Conservation (phyloP, 1,139 yeast species). For the Taphrina sp. region DNA sequence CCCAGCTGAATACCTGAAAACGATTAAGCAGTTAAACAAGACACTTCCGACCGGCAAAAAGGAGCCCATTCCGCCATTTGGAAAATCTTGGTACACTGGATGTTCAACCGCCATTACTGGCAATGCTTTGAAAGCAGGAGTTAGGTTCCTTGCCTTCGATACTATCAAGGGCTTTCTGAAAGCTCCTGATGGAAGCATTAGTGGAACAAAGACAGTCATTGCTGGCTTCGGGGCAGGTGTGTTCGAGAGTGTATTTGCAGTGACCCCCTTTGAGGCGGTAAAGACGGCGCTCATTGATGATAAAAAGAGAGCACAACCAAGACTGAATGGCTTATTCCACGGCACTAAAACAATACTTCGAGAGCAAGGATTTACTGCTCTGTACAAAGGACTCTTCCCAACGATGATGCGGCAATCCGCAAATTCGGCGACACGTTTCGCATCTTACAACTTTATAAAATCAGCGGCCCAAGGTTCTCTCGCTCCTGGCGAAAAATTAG, state of each 20-base stretch:
- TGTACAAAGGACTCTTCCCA: slow-evolving; percentile 86
- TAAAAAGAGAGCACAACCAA: slow-evolving; percentile 63
- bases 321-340: slow-evolving; percentile 63
- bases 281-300: slow-evolving; percentile 93
- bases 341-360: slow-evolving; percentile 63
- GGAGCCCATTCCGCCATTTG: slow-evolving; percentile 45
- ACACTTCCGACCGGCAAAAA: slow-evolving; percentile 43
- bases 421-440: slow-evolving; percentile 89
- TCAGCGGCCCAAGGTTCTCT: slow-evolving; percentile 73
- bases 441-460: slow-evolving; percentile 87
- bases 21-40: slow-evolving; percentile 71
- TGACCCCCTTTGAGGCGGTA: slow-evolving; percentile 95
- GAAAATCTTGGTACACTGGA: slow-evolving; percentile 85
- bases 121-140: slow-evolving; percentile 92
- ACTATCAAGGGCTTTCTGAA: slow-evolving; percentile 71
- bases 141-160: slow-evolving; percentile 89
- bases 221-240: slow-evolving; percentile 98
- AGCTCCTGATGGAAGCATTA: slow-evolving; percentile 80
- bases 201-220: slow-evolving; percentile 80
- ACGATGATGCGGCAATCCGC: slow-evolving; percentile 95
- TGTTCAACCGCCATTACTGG: slow-evolving; percentile 97
- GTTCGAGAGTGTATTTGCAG: slow-evolving; percentile 85
- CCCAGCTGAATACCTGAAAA: slow-evolving; percentile 96
- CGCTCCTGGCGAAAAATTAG: slow-evolving; percentile 61
- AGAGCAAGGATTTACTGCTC: slow-evolving; percentile 78